A percentile compares a stretch with the other conserved stretches of the same genome.
Conservation (phyloP, 78 protist species). For the Cyanophora paradoxa region DNA sequence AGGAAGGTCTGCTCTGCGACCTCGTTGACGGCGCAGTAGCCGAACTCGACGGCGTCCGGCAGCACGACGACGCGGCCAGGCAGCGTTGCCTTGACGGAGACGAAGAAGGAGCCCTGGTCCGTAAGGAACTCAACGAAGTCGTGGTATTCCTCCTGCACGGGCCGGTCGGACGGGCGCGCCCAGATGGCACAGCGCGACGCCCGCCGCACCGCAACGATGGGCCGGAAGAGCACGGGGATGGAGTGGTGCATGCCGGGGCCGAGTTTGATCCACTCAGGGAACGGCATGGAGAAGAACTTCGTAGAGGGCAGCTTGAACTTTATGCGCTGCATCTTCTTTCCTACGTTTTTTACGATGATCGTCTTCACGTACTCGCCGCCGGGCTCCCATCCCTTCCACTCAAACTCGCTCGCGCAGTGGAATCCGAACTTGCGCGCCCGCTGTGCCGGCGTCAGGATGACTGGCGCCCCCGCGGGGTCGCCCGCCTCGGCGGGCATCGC, state of each 20-base stretch:
- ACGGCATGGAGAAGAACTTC: conserved; percentile 12
- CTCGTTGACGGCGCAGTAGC: conserved; percentile 7
- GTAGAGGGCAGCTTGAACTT: background rate
- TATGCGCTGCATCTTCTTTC: background rate
- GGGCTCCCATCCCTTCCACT: conserved; percentile 3
- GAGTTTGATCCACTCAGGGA: conserved; percentile 8
- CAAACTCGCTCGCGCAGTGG: background rate
- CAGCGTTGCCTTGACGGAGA: background rate
- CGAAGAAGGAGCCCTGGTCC: background rate
- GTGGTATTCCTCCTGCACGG: conserved; percentile 14
- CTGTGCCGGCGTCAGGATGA: background rate
- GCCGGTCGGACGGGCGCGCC: no score
- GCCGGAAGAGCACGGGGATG: background rate
- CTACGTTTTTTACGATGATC: background rate
- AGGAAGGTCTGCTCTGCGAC: background rate
- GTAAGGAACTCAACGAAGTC: background rate
- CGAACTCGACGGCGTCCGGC: conserved; percentile 7
- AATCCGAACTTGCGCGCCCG: background rate
- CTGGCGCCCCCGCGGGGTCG: no score
- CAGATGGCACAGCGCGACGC: background rate
- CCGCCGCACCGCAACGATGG: background rate
- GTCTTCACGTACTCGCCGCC: conserved; percentile 18
- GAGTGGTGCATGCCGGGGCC: background rate
- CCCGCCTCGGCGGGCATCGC: no score
- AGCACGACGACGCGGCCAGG: background rate